Base-by-base conservation (phyloP, 2,329 filamentous ascomycete genomes). In the Mycosphaerella sp. region DNA sequence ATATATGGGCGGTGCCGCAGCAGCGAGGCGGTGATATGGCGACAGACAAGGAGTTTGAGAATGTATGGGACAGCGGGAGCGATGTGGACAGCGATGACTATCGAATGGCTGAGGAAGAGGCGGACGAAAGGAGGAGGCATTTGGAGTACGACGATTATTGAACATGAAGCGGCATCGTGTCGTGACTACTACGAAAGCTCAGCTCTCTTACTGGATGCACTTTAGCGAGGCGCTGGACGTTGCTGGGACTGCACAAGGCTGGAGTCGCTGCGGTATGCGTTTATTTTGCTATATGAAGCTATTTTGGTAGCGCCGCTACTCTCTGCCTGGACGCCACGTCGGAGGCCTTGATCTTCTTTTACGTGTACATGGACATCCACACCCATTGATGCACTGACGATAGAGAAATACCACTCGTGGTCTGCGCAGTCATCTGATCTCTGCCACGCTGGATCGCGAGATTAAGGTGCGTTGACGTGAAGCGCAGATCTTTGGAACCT, bases 41-140 rank as follows among this genome's bases (percentile, higher is more conserved):
- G 32, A 74, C 78, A 7, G 77, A 80, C 26, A 80, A 84, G 6
- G 92, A 97, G 72, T 85, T 89, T 73, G 81, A 85, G 59, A 87
- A 83, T 72, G 73, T 95, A 60, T 95, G 87, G 86, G 89, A 93
- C 40, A 89, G 95, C 67, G 85, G 83, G 14, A 95, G 89, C 65
- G 89, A 93, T 59, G 78, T 92, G 57, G 88, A 86, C 3, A 88
- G 93, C 56, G 93, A 98, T 67, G 93, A 98, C 66, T 86, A 85
- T 64, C 74, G 86, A 45, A 77, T 86, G 51, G 84, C 86, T 26
- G 78, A 80, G 42, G 93, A 98, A 70, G 93, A 97, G 66, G 72
- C 74, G 17, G 74, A 76, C 51, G 80, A 83, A 67, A 72, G 80
- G 61, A 70, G 67, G 40, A 72, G 75, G 57, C 76, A 74, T 46